Conservation (phyloP, 1,284 basidiomycete species). For the Ustilago nuda region DNA sequence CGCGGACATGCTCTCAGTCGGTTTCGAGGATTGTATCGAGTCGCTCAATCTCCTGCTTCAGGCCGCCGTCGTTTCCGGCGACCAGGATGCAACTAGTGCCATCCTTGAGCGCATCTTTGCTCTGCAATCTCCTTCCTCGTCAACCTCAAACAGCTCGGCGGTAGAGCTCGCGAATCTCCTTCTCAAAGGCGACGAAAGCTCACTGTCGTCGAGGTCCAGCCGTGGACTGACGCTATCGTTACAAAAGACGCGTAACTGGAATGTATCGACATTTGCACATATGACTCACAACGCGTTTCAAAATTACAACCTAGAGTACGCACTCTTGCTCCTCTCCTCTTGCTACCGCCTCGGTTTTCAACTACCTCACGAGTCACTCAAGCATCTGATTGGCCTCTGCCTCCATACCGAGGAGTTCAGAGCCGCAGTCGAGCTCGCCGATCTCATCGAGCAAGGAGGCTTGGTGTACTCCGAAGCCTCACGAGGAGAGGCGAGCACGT, state of each 20-base stretch:
- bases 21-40: slow-evolving; percentile 32
- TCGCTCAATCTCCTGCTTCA: slow-evolving; percentile 49
- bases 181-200: neutral
- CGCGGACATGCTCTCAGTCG: slow-evolving; percentile 46
- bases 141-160: slow-evolving; percentile 2
- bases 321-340: slow-evolving; percentile 39
- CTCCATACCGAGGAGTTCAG: slow-evolving; percentile 45
- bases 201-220: neutral
- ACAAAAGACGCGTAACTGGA: slow-evolving; percentile 46
- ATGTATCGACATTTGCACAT: slow-evolving; percentile 47
- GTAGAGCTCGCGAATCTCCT: slow-evolving; percentile 19
- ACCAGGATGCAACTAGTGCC: slow-evolving; percentile 19
- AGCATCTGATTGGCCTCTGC: slow-evolving; percentile 25
- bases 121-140: slow-evolving; percentile 9
- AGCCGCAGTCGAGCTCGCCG: slow-evolving; percentile 50
- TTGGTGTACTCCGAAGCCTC: slow-evolving; percentile 14
- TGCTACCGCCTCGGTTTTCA: slow-evolving; percentile 26
- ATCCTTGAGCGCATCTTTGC: slow-evolving; percentile 34
- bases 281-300: slow-evolving; percentile 45
- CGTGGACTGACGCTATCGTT: slow-evolving; percentile 15
- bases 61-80: slow-evolving; percentile 41
- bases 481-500: neutral
- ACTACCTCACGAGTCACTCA: slow-evolving; percentile 32
- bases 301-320: slow-evolving; percentile 53
- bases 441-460: slow-evolving; percentile 36